Percentiles rank a stretch among this genome's conserved stretches.
These are phyloP conservation scores for Rhodofomes roseus DNA, from an alignment of 1,284 basidiomycete species.

Conservation along the genomic window DNA sequence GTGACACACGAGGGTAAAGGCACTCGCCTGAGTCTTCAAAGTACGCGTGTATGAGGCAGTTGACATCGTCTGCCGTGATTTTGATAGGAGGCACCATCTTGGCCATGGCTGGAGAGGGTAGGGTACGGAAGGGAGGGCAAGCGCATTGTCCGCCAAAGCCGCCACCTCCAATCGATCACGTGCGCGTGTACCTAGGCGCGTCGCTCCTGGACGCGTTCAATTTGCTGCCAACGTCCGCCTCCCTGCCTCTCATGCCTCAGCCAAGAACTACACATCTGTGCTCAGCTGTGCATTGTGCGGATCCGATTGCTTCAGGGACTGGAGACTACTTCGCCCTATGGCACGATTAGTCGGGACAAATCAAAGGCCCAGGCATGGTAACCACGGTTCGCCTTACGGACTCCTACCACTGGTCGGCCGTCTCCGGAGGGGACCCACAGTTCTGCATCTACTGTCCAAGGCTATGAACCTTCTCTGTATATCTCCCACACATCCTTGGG, in stretches of 20 bases:
- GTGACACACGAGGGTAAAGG: background rate
- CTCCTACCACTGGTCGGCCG: too few species aligned
- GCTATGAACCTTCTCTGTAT: too few species aligned
- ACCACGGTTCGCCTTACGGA: too few species aligned
- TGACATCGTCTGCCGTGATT: constrained; percentile 80
- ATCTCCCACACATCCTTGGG: too few species aligned
- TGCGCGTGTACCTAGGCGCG: background rate
- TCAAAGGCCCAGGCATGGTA: too few species aligned
- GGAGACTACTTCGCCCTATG: too few species aligned
- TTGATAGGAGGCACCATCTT: constrained; percentile 38
- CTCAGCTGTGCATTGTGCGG: background rate
- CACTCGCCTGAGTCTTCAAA: constrained; percentile 71
- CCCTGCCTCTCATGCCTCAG: background rate
- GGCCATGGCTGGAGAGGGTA: constrained; percentile 16
- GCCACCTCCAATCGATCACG: constrained; percentile 6
- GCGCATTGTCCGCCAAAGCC: background rate
- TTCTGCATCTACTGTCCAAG: too few species aligned
- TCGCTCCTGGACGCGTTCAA: background rate
- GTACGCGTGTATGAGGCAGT: constrained; percentile 80
- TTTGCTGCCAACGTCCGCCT: background rate
- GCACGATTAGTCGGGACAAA: too few species aligned
- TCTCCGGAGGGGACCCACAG: too few species aligned
- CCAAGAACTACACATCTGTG: background rate
- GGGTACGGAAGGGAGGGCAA: background rate
- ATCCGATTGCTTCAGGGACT: background rate